Evolutionary conservation across 1,284 basidiomycete species (phyloP), one percentile per base, ranked within the genome.

Genomic region (Polyporus tsugae): DNA sequence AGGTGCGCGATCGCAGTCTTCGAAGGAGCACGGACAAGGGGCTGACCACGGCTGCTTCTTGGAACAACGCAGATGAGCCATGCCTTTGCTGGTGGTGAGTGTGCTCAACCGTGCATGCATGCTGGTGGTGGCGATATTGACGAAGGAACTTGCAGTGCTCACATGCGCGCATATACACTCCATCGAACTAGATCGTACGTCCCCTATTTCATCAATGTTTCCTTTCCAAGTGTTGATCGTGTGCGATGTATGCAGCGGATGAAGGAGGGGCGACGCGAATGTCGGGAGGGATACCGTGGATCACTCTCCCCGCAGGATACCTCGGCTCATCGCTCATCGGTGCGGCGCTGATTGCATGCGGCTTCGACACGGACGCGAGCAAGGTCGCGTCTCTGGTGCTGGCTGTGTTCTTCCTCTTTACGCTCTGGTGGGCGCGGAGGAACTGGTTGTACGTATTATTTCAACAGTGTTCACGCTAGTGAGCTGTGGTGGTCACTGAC

Each of bases 201-300:
- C 59, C 33, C 55, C 36, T 15, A 13, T 42, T 59, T 42, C 25
- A 33, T 36, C 38, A 6, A 38, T 4, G 6, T 17, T 29, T 36
- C 60, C 22, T 29, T 39, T 11, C 5, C 57, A 64, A 58, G 39
- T 64, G 63, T 70, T 60, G 62, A 59, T 33, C 4, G 25, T 11
- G n/a, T 13, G 35, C 13, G 17, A 2, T 6, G 22, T 44, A 57
- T 42, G 60, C 74, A 94, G 93, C 95, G 41, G 92, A 98, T 76
- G 96, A 98, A 82, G 97, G 96, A 19, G 97, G 97, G 1, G 90
- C 92, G 13, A 99, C 97, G 0, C 85, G 89, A 38, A 98, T 99
- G 96, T 90, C 95, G 44, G 97, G 97, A 35, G 97, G 97, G 0
- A 91, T 98, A 53, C 85, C 90, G 11, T 93, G 92, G 85, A 85